Conservation (phyloP, 1,139 yeast species). For the Zygosaccharomyces pseudobailii region DNA sequence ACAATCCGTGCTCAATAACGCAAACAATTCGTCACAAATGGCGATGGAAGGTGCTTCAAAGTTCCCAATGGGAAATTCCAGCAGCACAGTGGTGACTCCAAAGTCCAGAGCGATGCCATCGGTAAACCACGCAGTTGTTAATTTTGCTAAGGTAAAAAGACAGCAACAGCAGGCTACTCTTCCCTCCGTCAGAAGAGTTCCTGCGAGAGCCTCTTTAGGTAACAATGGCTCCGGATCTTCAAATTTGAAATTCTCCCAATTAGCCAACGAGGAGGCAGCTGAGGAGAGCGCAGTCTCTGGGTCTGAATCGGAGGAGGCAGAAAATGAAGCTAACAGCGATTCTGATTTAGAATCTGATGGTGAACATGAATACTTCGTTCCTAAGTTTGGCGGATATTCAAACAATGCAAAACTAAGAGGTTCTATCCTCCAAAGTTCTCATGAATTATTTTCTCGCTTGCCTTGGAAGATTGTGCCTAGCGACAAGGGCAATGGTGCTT, state of each 20-base stretch:
- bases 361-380: conserved; percentile 36
- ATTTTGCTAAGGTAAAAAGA: conserved; percentile 28
- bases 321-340: conserved; percentile 15
- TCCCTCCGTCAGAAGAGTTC: conserved; percentile 33
- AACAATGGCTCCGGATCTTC: conserved; percentile 12
- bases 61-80: conserved; percentile 13
- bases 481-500: conserved; percentile 82
- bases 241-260: conserved; percentile 17
- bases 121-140: conserved; percentile 25
- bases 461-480: conserved; percentile 72
- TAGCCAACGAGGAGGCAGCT: conserved; percentile 5
- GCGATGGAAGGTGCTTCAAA: conserved; percentile 19
- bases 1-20: conserved; percentile 23
- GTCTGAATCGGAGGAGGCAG: conserved; percentile 10
- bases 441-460: conserved; percentile 61
- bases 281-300: conserved; percentile 10
- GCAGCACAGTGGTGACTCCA: conserved; percentile 30
- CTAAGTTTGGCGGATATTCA: conserved; percentile 78
- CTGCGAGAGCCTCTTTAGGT: conserved; percentile 18
- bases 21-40: conserved; percentile 7
- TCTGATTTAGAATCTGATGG: conserved; percentile 24
- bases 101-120: conserved; percentile 31
- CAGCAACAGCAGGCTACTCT: conserved; percentile 21
- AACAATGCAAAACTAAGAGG: conserved; percentile 38
- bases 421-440: conserved; percentile 42